Evolutionary conservation across 805 yeast genomes (phyloP).

Genomic region (Candida silvatica): DNA sequence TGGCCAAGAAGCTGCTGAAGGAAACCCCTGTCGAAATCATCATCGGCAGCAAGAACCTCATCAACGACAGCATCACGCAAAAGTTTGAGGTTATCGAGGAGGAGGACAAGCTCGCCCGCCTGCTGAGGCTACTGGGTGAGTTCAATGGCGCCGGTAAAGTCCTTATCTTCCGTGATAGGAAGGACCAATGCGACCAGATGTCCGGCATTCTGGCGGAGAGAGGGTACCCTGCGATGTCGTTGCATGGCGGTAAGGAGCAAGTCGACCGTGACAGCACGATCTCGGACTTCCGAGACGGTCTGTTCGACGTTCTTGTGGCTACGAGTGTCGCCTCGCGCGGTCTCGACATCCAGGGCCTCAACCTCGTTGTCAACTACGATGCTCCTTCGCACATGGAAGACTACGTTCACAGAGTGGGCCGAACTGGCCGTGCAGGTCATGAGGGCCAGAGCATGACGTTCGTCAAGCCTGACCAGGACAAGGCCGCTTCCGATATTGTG

Average conservation of each 20-base stretch:
- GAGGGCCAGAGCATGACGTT: constrained; percentile 69
- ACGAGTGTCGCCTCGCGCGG: constrained; percentile 96
- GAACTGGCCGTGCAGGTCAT: constrained; percentile 90
- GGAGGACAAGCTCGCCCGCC: constrained; percentile 44
- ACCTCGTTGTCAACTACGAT: constrained; percentile 73
- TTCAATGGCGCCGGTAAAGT: constrained; percentile 38
- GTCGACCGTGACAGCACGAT: constrained; percentile 72
- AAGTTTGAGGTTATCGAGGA: constrained; percentile 51
- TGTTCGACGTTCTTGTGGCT: constrained; percentile 64
- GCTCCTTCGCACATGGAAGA: constrained; percentile 88
- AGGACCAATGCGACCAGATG: constrained; percentile 73
- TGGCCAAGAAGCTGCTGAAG: constrained; percentile 57
- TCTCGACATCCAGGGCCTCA: constrained; percentile 79
- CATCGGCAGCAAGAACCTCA: constrained; percentile 74
- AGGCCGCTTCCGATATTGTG: constrained; percentile 59
- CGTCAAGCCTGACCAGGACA: constrained; percentile 50
- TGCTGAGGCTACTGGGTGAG: constrained; percentile 49
- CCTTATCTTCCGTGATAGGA: constrained; percentile 81
- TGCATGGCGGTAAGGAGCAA: constrained; percentile 93
- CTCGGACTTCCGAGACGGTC: constrained; percentile 55
- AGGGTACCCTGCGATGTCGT: constrained; percentile 53
- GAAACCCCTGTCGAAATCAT: constrained; percentile 70
- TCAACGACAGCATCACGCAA: constrained; percentile 75
- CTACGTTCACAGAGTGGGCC: constrained; percentile 91
- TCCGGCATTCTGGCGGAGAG: constrained; percentile 41